Evolutionary conservation across 73 alveolate genomes (phyloP), one percentile per base, ranked within the genome.

Genomic region (Paramecium primaurelia): DNA sequence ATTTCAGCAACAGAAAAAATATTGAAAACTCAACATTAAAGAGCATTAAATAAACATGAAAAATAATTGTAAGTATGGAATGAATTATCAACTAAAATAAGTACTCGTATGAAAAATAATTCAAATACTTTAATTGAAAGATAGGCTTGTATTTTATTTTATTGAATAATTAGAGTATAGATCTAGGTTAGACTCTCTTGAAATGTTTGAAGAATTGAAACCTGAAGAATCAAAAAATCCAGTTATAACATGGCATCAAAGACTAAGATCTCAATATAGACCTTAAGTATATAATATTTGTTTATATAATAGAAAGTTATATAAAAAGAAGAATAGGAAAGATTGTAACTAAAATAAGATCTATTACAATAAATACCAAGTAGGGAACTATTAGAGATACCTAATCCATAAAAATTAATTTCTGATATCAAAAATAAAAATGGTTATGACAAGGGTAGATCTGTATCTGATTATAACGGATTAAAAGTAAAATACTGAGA

Each of bases 181-280:
- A 73, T 40, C 58, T 73, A 38, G 87, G 18, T 37, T 73, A 11
- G 87, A 73, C 3, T 73, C 64, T 4, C 10, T 73, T 0, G 28
- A 73, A 73, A 73, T 73, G 64, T 73, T 73, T 73, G 87, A 73
- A 37, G 87, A 73, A 11, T 44, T 73, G 20, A 73, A 73, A 11
- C 59, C 59, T 2, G 87, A 73, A 34, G 87, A 73, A 73, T 73
- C 87, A 6, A 34, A 44, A 73, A 37, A 73, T n/a, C 87, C 87
- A 37, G 87, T 73, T 11, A 73, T 73, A 36, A 37, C 87, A 0
- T 73, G 87, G 87, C 87, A 73, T 73, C 18, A 73, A 22, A 73
- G 87, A 73, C 18, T 73, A 73, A 73, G 87, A 73, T 73, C 87
- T 73, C 18, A 73, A 73, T 73, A 73, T 38, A 36, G 8, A 6